Conservation (phyloP, 768 basidiomycete genomes). For the Collybia sordida region DNA sequence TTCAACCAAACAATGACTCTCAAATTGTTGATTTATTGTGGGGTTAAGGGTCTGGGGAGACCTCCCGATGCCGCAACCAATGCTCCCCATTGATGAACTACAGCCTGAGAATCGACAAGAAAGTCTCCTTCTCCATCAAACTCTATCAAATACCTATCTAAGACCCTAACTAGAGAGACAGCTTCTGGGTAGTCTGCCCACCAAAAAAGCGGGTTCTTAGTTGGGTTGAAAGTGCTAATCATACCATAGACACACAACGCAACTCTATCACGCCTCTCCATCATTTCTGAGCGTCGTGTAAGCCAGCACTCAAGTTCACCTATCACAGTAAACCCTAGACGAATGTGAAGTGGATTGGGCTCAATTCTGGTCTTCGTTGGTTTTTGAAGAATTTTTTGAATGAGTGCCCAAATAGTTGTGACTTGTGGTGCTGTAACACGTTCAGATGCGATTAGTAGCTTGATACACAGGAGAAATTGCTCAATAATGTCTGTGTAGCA, state of each 20-base stretch:
- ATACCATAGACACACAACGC: slow-evolving; percentile 29
- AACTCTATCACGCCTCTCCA: slow-evolving; percentile 25
- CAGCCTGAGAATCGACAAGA: too few relatives aligned
- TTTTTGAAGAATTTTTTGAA: slow-evolving; percentile 21
- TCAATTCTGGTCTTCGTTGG: slow-evolving; percentile 5
- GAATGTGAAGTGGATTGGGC: slow-evolving; percentile 15
- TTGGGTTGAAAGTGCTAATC: slow-evolving; percentile 23
- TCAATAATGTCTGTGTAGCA: slow-evolving; percentile 17
- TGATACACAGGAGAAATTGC: slow-evolving; percentile 26
- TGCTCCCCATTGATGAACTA: too few relatives aligned
- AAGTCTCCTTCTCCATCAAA: too few relatives aligned
- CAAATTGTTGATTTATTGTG: too few relatives aligned
- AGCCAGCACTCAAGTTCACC: slow-evolving; percentile 26
- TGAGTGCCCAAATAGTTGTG: slow-evolving; percentile 24
- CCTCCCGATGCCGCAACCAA: too few relatives aligned
- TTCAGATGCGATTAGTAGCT: slow-evolving; percentile 20
- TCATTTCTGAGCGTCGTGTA: slow-evolving; percentile 12
- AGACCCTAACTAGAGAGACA: too few relatives aligned
- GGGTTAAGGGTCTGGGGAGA: too few relatives aligned
- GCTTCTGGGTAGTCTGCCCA: too few relatives aligned
- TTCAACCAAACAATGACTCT: too few relatives aligned
- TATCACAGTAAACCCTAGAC: slow-evolving; percentile 23
- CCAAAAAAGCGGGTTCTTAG: not conserved
- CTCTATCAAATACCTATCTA: too few relatives aligned
- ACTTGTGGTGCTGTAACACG: slow-evolving; percentile 25